phyloP scores from a whole-genome alignment of 306 rosid species.

The Cotoneaster glaucophyllus region DNA sequence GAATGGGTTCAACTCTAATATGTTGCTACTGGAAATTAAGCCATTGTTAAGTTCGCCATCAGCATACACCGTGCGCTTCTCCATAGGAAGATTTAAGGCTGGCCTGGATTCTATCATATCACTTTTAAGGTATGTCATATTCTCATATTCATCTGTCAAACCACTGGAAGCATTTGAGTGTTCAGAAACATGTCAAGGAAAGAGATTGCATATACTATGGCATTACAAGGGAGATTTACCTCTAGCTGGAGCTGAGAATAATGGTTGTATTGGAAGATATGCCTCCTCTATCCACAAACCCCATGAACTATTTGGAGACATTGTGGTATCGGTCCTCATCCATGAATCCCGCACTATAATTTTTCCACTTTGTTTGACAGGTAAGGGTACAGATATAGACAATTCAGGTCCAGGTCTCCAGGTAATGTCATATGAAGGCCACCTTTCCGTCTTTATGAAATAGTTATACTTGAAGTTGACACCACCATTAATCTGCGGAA shows the following conservation, averaged over 20 bases:
- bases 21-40: constrained; percentile 27
- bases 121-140: constrained; percentile 33
- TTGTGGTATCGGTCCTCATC: constrained; percentile 48
- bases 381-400: constrained; percentile 66
- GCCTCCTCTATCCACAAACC: constrained; percentile 61
- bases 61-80: constrained; percentile 33
- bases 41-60: constrained; percentile 33
- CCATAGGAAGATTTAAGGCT: constrained; percentile 18
- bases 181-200: constrained; percentile 71
- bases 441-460: constrained; percentile 60
- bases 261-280: constrained; percentile 46
- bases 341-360: constrained; percentile 73
- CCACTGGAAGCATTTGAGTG: constrained; percentile 98
- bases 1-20: constrained; percentile 13
- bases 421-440: constrained; percentile 46
- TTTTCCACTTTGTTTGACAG: constrained; percentile 30
- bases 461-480: constrained; percentile 73
- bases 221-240: constrained; percentile 51
- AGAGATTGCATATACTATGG: constrained; percentile 21
- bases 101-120: constrained; percentile 33
- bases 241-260: constrained; percentile 31
- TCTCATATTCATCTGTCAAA: constrained; percentile 84
- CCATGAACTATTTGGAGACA: constrained; percentile 39
- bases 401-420: constrained; percentile 95
- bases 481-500: constrained; percentile 62